A percentile compares a stretch with the other conserved stretches of the same genome.
phyloP scores from a whole-genome alignment of 202 grass and related monocot genomes.

The Tripidium arundinaceum region DNA sequence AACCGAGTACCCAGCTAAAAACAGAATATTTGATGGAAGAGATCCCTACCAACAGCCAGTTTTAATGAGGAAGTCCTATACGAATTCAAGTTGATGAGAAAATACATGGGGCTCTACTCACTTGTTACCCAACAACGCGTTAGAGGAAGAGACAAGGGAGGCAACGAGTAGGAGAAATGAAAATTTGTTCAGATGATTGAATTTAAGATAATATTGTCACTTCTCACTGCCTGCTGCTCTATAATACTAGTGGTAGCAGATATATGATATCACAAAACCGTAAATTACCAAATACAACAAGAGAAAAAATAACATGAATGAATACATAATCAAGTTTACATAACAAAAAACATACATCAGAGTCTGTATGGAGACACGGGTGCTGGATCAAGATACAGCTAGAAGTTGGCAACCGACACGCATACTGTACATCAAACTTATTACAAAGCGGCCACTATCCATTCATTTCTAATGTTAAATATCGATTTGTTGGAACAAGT shows the following conservation, averaged over 20 bases:
- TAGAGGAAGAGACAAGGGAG: neutral
- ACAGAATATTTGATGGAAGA: neutral
- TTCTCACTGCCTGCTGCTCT: neutral
- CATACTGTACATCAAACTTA: neutral
- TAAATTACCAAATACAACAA: neutral
- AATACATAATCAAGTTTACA: neutral
- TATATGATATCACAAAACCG: neutral
- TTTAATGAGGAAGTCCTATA: neutral
- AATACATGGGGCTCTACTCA: neutral
- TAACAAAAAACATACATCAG: neutral
- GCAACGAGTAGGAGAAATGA: neutral
- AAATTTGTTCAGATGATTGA: neutral
- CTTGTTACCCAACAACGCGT: neutral
- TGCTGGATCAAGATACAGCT: neutral
- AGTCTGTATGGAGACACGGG: neutral
- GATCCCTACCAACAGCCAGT: neutral
- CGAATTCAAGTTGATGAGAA: neutral
- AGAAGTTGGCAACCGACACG: neutral
- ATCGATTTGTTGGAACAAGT: neutral
- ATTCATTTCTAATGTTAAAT: neutral
- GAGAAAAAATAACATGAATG: neutral
- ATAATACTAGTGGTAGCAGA: neutral
- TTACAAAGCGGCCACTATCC: neutral
- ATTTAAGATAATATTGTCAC: neutral
- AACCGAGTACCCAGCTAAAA: neutral